Evolutionary conservation across 2,329 filamentous ascomycete genomes (phyloP).

Genomic region (Penicillium sp.): DNA sequence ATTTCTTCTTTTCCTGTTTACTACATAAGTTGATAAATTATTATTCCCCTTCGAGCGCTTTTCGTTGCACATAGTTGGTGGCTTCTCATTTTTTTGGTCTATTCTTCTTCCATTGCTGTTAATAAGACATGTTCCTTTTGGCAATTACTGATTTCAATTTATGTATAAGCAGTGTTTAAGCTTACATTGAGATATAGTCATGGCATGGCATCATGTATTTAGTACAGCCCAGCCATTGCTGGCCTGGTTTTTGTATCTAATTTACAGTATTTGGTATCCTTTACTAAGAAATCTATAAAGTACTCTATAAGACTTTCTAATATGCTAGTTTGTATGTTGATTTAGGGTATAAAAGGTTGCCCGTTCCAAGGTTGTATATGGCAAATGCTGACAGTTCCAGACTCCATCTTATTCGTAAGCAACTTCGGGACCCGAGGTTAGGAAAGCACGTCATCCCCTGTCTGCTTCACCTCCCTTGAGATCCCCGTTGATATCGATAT

Average conservation of each 20-base stretch:
- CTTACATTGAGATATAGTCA: neutral
- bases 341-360: neutral
- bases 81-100: neutral
- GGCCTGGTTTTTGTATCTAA: neutral
- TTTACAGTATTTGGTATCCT: neutral
- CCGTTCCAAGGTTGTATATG: neutral
- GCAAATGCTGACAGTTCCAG: slow-evolving; percentile 17
- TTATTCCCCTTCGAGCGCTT: neutral
- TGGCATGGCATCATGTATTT: neutral
- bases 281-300: neutral
- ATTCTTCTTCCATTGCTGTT: neutral
- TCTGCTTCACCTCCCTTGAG: slow-evolving; percentile 14
- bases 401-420: slow-evolving; percentile 34
- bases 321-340: neutral
- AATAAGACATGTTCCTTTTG: neutral
- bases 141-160: neutral
- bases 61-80: slow-evolving; percentile 1
- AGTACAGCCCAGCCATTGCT: neutral
- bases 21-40: neutral
- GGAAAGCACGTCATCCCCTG: slow-evolving; percentile 30
- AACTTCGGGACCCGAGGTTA: slow-evolving; percentile 8
- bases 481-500: too few species aligned
- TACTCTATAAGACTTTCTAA: neutral
- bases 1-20: slow-evolving; percentile 11
- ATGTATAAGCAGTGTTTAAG: neutral